phyloP scores from a whole-genome alignment of 2,329 filamentous ascomycete species.

The Piedraia hortae region DNA sequence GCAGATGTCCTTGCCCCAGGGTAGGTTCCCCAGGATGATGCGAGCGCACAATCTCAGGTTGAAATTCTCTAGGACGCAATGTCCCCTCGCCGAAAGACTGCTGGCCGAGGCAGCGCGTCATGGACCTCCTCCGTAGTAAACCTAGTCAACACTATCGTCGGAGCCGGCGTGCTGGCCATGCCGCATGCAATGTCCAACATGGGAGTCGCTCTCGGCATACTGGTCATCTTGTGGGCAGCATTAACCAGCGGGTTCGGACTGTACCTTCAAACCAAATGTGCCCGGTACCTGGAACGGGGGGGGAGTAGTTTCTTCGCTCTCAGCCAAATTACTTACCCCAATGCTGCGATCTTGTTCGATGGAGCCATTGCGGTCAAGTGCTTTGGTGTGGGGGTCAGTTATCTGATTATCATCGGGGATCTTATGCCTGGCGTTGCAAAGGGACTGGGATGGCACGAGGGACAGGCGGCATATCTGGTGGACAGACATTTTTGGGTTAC shows the following conservation, averaged over 20 bases:
- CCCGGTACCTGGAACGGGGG: slow-evolving; percentile 74
- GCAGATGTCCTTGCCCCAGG: slow-evolving; percentile 19
- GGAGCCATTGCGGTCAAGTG: slow-evolving; percentile 91
- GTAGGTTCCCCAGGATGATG: slow-evolving; percentile 14
- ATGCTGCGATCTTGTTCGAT: slow-evolving; percentile 85
- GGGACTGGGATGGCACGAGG: slow-evolving; percentile 39
- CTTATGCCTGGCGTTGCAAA: slow-evolving; percentile 83
- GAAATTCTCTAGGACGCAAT: slow-evolving; percentile 22
- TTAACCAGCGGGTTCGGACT: slow-evolving; percentile 72
- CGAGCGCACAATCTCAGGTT: slow-evolving; percentile 12
- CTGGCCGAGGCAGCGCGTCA: slow-evolving; percentile 43
- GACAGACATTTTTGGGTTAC: slow-evolving; percentile 96
- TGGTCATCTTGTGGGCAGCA: slow-evolving; percentile 79
- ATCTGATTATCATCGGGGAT: slow-evolving; percentile 95
- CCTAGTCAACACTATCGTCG: slow-evolving; percentile 86
- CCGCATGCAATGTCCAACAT: slow-evolving; percentile 88
- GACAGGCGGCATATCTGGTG: slow-evolving; percentile 43
- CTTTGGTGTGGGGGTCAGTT: slow-evolving; percentile 89
- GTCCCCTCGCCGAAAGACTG: slow-evolving; percentile 40
- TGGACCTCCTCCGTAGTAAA: slow-evolving; percentile 86
- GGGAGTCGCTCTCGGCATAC: slow-evolving; percentile 60
- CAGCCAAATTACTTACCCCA: slow-evolving; percentile 88
- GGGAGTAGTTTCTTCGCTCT: slow-evolving; percentile 84
- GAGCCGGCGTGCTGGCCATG: slow-evolving; percentile 83
- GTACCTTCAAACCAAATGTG: slow-evolving; percentile 81